Evolutionary conservation across 2,329 filamentous ascomycete species (phyloP).

Genomic region (Neofusicoccum sp.): DNA sequence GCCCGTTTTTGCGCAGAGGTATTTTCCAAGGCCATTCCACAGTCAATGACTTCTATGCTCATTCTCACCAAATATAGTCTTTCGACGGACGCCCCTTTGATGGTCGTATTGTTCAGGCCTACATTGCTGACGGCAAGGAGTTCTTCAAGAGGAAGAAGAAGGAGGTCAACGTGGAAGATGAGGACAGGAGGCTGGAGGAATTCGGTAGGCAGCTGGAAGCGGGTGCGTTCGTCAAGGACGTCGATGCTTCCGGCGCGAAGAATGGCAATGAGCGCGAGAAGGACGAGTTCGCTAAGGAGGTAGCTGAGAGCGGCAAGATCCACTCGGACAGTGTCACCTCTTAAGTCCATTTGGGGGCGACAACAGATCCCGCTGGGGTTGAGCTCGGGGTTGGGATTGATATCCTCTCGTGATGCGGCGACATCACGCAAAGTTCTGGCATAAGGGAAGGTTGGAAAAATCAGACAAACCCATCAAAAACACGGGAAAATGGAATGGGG

Average conservation of each 20-base stretch:
- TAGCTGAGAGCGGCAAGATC: neutral
- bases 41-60: neutral
- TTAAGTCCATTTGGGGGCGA: too few species aligned
- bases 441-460: neutral
- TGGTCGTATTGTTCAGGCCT: conserved; percentile 68
- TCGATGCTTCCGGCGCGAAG: neutral
- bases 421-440: neutral
- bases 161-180: conserved; percentile 51
- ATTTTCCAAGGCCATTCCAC: conserved; percentile 21
- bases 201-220: conserved; percentile 50
- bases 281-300: neutral
- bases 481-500: neutral
- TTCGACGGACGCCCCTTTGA: conserved; percentile 83
- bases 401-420: neutral
- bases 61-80: conserved; percentile 13
- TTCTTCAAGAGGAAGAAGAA: conserved; percentile 66
- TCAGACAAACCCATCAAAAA: neutral
- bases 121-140: conserved; percentile 68
- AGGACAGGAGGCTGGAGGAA: conserved; percentile 49
- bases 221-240: neutral
- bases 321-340: neutral
- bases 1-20: conserved; percentile 68
- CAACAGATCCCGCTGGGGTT: neutral
- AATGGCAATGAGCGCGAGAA: neutral
- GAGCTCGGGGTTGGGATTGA: neutral